These are phyloP conservation scores for Davidsoniella virescens DNA, from an alignment of 2,329 filamentous ascomycete species.

Conservation along the genomic window DNA sequence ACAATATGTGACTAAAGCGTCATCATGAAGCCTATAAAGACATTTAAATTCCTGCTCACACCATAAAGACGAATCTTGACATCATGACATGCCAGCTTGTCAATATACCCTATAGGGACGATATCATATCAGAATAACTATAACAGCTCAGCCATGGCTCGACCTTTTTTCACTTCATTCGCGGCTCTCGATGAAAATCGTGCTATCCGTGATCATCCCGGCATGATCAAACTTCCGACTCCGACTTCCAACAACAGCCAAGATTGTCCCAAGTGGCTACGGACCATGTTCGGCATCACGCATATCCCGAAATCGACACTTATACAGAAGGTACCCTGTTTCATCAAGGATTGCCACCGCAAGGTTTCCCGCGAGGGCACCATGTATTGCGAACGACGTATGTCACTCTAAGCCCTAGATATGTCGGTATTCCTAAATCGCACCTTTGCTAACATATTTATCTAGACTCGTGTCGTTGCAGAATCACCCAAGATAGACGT, in stretches of 20 bases:
- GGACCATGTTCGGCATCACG: conserved; percentile 3
- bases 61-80: too few species aligned
- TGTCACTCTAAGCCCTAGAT: neutral
- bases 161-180: neutral
- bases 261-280: neutral
- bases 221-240: neutral
- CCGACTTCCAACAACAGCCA: too few species aligned
- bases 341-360: neutral
- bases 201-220: neutral
- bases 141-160: too few species aligned
- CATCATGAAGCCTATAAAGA: neutral
- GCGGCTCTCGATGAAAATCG: too few species aligned
- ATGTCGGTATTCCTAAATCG: neutral
- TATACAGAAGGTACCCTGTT: conserved; percentile 5
- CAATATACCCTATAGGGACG: too few species aligned
- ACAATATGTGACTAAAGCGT: neutral
- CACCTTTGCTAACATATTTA: neutral
- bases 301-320: conserved; percentile 7
- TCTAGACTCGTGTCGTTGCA: conserved; percentile 2
- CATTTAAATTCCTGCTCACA: neutral
- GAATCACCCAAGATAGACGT: neutral
- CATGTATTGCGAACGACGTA: conserved; percentile 2
- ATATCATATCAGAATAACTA: too few species aligned
- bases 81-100: neutral
- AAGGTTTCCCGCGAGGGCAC: neutral